phyloP scores from a whole-genome alignment of 805 yeast genomes.

The Nakazawaea siamensis region DNA sequence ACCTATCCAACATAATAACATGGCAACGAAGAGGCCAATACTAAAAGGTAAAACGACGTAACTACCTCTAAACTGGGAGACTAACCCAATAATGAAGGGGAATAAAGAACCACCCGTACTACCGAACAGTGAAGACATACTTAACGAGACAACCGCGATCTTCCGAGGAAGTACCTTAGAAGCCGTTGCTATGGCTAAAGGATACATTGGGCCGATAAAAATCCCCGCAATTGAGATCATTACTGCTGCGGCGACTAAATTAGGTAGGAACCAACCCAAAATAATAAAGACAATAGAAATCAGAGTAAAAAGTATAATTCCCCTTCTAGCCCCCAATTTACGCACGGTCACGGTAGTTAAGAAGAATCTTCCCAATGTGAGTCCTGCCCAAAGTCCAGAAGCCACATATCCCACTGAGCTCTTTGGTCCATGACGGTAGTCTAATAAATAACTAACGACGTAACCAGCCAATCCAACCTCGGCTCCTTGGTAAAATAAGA shows the following conservation, averaged over 20 bases:
- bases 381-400: conserved; percentile 69
- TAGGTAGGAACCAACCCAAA: conserved; percentile 41
- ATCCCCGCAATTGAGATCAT: conserved; percentile 45
- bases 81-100: conserved; percentile 46
- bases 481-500: conserved; percentile 60
- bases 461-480: conserved; percentile 68
- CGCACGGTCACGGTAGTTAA: conserved; percentile 33
- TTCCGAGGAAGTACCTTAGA: conserved; percentile 39
- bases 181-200: conserved; percentile 34
- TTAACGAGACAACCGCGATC: conserved; percentile 39
- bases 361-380: conserved; percentile 53
- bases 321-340: conserved; percentile 33
- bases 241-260: conserved; percentile 35
- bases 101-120: conserved; percentile 48
- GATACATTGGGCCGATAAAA: conserved; percentile 60
- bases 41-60: conserved; percentile 41
- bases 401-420: conserved; percentile 51
- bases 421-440: conserved; percentile 41
- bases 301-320: conserved; percentile 27
- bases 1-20: conserved; percentile 31
- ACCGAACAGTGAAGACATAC: conserved; percentile 47
- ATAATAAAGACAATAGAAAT: conserved; percentile 29
- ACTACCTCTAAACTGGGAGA: conserved; percentile 36
- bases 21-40: conserved; percentile 26
- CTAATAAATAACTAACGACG: conserved; percentile 55